Evolutionary conservation across 352 stramenopile genomes (phyloP).

Genomic region (Blastocystis sp.): DNA sequence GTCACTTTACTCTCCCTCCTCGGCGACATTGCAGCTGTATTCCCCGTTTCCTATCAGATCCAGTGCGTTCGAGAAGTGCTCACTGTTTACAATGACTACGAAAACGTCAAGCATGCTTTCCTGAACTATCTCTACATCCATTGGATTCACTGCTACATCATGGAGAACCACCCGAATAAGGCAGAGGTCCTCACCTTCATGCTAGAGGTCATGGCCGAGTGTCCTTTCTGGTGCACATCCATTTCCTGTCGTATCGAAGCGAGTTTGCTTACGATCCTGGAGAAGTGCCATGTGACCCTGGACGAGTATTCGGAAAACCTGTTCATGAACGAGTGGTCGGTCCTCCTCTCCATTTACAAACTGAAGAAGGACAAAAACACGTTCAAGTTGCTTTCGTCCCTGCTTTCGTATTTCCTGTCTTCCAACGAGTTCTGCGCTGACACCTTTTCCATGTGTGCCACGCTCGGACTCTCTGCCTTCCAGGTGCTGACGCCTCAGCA

Average conservation of each 20-base stretch:
- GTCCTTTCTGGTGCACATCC: background rate
- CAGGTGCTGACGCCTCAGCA: background rate
- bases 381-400: background rate
- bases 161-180: background rate
- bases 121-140: background rate
- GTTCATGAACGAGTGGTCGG: background rate
- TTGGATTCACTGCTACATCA: background rate
- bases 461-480: background rate
- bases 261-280: background rate
- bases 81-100: background rate
- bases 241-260: background rate
- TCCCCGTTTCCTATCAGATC: background rate
- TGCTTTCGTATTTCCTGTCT: background rate
- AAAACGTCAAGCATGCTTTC: background rate
- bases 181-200: background rate
- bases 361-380: background rate
- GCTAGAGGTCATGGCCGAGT: background rate
- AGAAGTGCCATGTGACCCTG: background rate
- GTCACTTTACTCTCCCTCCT: background rate
- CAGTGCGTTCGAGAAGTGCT: background rate
- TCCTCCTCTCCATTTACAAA: background rate
- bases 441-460: background rate
- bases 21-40: background rate
- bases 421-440: background rate
- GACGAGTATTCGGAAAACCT: background rate